Evolutionary conservation across 192 early-diverging fungal species (phyloP).

Genomic region (Umbelopsis sp.): DNA sequence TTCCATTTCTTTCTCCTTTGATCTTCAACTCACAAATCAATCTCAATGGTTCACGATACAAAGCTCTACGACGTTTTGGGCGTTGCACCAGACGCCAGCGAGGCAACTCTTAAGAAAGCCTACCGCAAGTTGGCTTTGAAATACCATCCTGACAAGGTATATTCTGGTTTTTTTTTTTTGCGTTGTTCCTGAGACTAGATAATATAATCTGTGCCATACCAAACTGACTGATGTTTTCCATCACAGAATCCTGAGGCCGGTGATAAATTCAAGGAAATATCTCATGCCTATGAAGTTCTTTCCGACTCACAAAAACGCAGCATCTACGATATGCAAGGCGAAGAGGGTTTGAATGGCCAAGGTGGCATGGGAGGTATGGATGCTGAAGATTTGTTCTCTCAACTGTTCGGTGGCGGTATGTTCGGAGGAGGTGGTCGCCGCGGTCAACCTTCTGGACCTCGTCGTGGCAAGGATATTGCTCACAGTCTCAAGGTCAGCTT

Average conservation of each 20-base stretch:
- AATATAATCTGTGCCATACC: too few species aligned
- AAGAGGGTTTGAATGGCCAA: slow-evolving; percentile 85
- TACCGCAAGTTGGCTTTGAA: slow-evolving; percentile 97
- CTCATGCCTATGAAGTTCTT: slow-evolving; percentile 96
- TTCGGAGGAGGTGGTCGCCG: slow-evolving; percentile 77
- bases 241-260: slow-evolving; percentile 82
- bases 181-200: not conserved
- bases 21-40: slow-evolving; percentile 19
- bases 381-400: slow-evolving; percentile 94
- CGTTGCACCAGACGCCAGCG: slow-evolving; percentile 72
- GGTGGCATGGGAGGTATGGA: slow-evolving; percentile 74
- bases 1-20: slow-evolving; percentile 29
- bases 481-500: slow-evolving; percentile 85
- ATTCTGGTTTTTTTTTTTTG: slow-evolving; percentile 15
- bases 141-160: slow-evolving; percentile 85
- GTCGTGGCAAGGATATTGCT: slow-evolving; percentile 93
- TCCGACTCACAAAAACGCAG: slow-evolving; percentile 89
- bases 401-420: slow-evolving; percentile 91
- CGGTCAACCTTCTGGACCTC: slow-evolving; percentile 65
- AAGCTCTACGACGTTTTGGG: slow-evolving; percentile 93
- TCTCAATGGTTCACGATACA: slow-evolving; percentile 68
- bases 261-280: slow-evolving; percentile 98
- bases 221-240: not conserved
- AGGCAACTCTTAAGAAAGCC: slow-evolving; percentile 94
- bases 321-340: slow-evolving; percentile 94